Evolutionary conservation across 2,329 filamentous ascomycete genomes (phyloP).

Genomic region (Tolypocladium sp.): DNA sequence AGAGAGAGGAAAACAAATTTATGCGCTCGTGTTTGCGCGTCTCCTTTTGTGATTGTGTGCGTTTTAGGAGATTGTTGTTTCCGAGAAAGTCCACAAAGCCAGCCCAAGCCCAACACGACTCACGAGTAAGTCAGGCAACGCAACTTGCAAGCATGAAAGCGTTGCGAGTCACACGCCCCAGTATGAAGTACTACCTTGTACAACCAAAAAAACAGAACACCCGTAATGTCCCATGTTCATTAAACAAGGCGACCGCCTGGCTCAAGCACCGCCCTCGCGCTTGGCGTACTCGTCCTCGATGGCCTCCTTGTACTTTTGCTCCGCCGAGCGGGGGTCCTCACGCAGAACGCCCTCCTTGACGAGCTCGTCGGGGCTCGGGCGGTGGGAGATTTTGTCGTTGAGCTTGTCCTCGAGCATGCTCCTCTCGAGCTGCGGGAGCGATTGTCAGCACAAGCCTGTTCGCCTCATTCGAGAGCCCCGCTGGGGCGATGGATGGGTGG

Average conservation of each 20-base stretch:
- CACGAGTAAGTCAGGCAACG: neutral
- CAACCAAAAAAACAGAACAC: neutral
- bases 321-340: slow-evolving; percentile 52
- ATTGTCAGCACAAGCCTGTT: neutral
- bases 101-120: neutral
- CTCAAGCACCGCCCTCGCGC: slow-evolving; percentile 50
- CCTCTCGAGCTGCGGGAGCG: slow-evolving; percentile 53
- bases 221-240: neutral
- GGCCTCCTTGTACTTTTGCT: slow-evolving; percentile 49
- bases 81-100: neutral
- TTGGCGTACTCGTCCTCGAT: slow-evolving; percentile 58
- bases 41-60: too few species aligned
- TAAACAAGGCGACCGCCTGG: neutral
- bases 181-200: neutral
- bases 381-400: slow-evolving; percentile 75
- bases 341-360: slow-evolving; percentile 73
- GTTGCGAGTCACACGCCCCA: neutral
- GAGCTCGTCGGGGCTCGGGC: slow-evolving; percentile 67
- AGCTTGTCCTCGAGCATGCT: slow-evolving; percentile 81
- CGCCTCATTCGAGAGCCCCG: neutral
- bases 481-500: neutral
- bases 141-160: neutral
- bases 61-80: neutral
- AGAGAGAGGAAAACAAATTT: neutral
- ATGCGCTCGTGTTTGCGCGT: neutral